Evolutionary conservation across 441 rosid genomes (phyloP).

Genomic region (Populus hybrid): DNA sequence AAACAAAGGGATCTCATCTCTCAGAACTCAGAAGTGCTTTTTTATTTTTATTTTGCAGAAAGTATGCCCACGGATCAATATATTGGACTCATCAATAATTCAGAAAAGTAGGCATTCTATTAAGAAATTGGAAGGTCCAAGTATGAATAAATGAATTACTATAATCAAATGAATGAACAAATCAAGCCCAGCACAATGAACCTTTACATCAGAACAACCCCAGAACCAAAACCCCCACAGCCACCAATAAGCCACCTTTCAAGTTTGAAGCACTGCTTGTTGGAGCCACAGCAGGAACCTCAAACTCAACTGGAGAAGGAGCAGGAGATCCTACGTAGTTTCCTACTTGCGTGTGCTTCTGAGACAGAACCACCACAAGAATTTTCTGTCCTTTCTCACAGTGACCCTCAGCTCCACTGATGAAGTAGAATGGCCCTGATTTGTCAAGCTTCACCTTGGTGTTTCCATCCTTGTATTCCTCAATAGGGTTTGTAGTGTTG

Average conservation of each 20-base stretch:
- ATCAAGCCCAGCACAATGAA: not conserved
- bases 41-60: too few species aligned
- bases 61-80: not conserved
- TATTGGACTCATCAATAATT: not conserved
- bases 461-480: slow-evolving; percentile 59
- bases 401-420: slow-evolving; percentile 74
- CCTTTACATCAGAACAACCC: slow-evolving; percentile 23
- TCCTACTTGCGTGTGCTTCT: slow-evolving; percentile 29
- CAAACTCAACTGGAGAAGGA: slow-evolving; percentile 52
- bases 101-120: not conserved
- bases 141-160: slow-evolving; percentile 1
- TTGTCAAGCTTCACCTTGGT: slow-evolving; percentile 60
- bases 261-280: slow-evolving; percentile 40
- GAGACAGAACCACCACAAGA: slow-evolving; percentile 43
- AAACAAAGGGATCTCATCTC: too few species aligned
- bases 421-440: slow-evolving; percentile 72
- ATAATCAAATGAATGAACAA: not conserved
- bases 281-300: slow-evolving; percentile 64
- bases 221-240: slow-evolving; percentile 24
- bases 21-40: not conserved
- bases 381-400: slow-evolving; percentile 82
- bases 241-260: slow-evolving; percentile 24
- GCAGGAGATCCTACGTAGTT: slow-evolving; percentile 53
- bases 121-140: not conserved
- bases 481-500: slow-evolving; percentile 58